Percentiles rank a stretch among this genome's conserved stretches.
These are phyloP conservation scores for Iberis amara DNA, from an alignment of 441 rosid species.

Conservation along the genomic window DNA sequence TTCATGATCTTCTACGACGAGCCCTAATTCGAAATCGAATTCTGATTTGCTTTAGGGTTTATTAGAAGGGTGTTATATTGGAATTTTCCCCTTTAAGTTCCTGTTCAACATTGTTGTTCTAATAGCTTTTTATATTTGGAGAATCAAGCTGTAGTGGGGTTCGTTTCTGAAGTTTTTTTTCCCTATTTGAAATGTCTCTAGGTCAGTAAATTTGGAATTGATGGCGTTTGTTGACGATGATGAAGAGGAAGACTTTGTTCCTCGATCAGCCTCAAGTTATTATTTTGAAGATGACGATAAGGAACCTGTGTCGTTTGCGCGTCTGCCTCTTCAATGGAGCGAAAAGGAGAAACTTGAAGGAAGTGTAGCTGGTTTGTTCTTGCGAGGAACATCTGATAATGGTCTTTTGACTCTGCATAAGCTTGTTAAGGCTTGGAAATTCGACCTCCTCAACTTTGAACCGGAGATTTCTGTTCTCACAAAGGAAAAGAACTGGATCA, in stretches of 20 bases:
- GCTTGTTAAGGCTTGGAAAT: conserved; percentile 68
- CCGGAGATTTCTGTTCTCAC: conserved; percentile 64
- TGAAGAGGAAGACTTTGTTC: conserved; percentile 52
- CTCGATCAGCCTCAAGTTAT: conserved; percentile 47
- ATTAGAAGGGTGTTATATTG: neutral
- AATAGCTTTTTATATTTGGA: neutral
- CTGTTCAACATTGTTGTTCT: neutral
- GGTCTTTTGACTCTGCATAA: conserved; percentile 54
- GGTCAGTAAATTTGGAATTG: conserved; percentile 21
- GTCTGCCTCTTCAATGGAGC: conserved; percentile 57
- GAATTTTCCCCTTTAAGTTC: neutral
- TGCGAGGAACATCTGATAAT: conserved; percentile 52
- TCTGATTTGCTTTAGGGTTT: conserved; percentile 29
- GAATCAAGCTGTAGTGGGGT: neutral
- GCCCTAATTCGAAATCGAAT: conserved; percentile 18
- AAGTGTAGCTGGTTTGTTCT: conserved; percentile 31
- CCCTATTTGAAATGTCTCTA: neutral
- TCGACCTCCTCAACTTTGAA: conserved; percentile 42
- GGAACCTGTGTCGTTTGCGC: conserved; percentile 49
- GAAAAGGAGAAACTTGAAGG: conserved; percentile 31
- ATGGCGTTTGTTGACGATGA: conserved; percentile 39
- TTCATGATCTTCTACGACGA: conserved; percentile 1
- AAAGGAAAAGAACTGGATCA: conserved; percentile 58
- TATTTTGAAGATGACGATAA: conserved; percentile 54
- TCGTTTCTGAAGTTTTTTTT: conserved; percentile 24